Conservation (phyloP, 306 rosid species). For the Cajanus cajan region DNA sequence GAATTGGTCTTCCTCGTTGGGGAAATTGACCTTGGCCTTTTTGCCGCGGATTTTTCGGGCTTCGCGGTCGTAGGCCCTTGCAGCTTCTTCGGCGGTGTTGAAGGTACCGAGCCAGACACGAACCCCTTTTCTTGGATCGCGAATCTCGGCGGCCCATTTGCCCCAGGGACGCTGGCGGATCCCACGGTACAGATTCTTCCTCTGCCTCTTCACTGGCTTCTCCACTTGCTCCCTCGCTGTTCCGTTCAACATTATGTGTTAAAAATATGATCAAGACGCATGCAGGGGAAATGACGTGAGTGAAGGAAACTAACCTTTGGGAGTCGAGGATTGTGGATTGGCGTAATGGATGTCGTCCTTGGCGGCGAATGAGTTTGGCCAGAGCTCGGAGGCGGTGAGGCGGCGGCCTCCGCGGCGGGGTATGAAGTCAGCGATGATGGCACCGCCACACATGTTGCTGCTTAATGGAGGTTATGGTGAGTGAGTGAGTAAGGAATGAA, state of each 20-base stretch:
- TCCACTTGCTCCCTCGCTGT: slow-evolving; percentile 47
- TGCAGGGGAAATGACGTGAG: too few relatives aligned
- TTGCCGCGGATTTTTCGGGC: slow-evolving; percentile 89
- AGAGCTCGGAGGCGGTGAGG: slow-evolving; percentile 46
- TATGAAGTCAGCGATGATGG: slow-evolving; percentile 60
- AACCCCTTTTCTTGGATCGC: slow-evolving; percentile 89
- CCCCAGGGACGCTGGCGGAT: slow-evolving; percentile 98
- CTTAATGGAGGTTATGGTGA: neutral
- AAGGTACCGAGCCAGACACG: slow-evolving; percentile 97
- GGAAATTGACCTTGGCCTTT: slow-evolving; percentile 92
- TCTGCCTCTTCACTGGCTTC: slow-evolving; percentile 67
- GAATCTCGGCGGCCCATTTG: slow-evolving; percentile 96
- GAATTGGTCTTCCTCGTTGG: slow-evolving; percentile 56
- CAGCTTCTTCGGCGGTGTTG: slow-evolving; percentile 93
- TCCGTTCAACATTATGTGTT: neutral
- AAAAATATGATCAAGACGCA: neutral
- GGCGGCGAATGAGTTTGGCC: slow-evolving; percentile 56
- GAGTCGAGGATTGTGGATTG: slow-evolving; percentile 24
- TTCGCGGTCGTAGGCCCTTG: slow-evolving; percentile 86
- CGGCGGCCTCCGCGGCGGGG: slow-evolving; percentile 57
- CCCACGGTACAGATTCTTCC: slow-evolving; percentile 90
- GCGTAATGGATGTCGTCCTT: neutral
- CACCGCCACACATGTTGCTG: slow-evolving; percentile 79
- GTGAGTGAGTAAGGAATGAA: too few relatives aligned
- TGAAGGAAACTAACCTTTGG: slow-evolving; percentile 43